Conservation (phyloP, 192 early-diverging fungal genomes). For the Backusella macrospora region DNA sequence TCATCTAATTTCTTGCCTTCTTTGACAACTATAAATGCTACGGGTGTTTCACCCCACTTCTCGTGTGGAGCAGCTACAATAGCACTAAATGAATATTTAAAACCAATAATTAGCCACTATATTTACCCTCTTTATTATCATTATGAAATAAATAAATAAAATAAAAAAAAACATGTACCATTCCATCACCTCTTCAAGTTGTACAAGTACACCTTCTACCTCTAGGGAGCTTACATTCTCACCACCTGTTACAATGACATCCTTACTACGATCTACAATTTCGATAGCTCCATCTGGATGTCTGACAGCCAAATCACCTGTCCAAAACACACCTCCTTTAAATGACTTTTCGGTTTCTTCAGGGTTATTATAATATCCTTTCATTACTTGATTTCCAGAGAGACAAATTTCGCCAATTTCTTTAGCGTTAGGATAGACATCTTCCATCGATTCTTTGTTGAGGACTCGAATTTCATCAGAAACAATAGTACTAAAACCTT, state of each 20-base stretch:
- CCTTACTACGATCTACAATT: constrained; percentile 61
- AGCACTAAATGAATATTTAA: constrained; percentile 26
- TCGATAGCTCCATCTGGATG: constrained; percentile 63
- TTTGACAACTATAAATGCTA: constrained; percentile 58
- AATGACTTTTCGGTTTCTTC: constrained; percentile 61
- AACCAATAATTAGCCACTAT: too few species aligned
- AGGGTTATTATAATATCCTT: constrained; percentile 53
- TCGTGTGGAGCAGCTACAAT: constrained; percentile 59
- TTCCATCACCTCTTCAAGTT: constrained; percentile 55
- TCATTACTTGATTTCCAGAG: constrained; percentile 61
- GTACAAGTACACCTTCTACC: constrained; percentile 54
- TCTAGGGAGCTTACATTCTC: constrained; percentile 63
- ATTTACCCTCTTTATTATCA: neutral
- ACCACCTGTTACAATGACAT: constrained; percentile 66
- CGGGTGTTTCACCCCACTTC: constrained; percentile 64
- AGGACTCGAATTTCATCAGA: constrained; percentile 58
- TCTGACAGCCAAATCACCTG: constrained; percentile 63
- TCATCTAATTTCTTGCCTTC: constrained; percentile 31
- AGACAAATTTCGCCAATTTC: constrained; percentile 60
- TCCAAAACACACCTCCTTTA: constrained; percentile 56
- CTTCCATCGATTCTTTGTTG: constrained; percentile 43
- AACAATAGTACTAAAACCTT: constrained; percentile 53
- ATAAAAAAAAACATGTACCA: constrained; percentile 26
- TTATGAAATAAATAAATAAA: neutral
- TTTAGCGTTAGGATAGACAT: constrained; percentile 53